A percentile compares a stretch with the other conserved stretches of the same genome.
Conservation (phyloP, 1,284 basidiomycete species). For the Coniferiporia weirii region DNA sequence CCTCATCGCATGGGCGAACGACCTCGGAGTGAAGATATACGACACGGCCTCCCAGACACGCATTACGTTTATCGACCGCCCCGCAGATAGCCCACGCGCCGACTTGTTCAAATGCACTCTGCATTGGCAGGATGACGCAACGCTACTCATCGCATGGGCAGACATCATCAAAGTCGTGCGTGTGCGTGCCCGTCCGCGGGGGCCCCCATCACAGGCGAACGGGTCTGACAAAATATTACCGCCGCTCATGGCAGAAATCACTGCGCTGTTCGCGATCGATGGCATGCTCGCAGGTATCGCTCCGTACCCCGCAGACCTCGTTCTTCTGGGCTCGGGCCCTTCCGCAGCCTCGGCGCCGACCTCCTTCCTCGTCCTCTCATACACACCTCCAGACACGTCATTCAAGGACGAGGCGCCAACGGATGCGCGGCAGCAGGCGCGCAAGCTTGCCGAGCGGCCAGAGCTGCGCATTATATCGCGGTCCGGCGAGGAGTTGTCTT, state of each 20-base stretch:
- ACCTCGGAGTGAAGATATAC: conserved; percentile 90
- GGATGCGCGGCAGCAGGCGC: conserved; percentile 66
- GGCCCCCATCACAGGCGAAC: conserved; percentile 34
- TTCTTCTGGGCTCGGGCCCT: conserved; percentile 22
- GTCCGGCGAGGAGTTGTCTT: conserved; percentile 83
- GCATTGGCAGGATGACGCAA: conserved; percentile 87
- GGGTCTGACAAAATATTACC: conserved; percentile 33
- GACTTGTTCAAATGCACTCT: conserved; percentile 93
- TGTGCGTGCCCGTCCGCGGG: conserved; percentile 59
- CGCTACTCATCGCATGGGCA: conserved; percentile 92
- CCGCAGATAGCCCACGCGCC: conserved; percentile 76
- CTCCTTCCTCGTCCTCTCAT: conserved; percentile 83
- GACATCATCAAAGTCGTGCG: conserved; percentile 91
- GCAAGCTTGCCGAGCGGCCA: conserved; percentile 81
- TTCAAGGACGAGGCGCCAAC: conserved; percentile 65
- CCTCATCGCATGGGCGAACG: conserved; percentile 96
- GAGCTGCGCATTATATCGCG: conserved; percentile 91
- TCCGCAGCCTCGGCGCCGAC: conserved; percentile 38
- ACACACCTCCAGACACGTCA: conserved; percentile 64
- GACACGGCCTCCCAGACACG: conserved; percentile 77
- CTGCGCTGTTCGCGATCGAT: conserved; percentile 89
- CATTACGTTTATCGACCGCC: conserved; percentile 85
- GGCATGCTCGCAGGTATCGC: conserved; percentile 93
- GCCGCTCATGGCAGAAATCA: conserved; percentile 77
- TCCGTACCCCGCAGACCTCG: conserved; percentile 50